A percentile compares a stretch with the other conserved stretches of the same genome.
Conservation (phyloP, 202 grass and related monocot genomes). For the Saccharum hybrid region DNA sequence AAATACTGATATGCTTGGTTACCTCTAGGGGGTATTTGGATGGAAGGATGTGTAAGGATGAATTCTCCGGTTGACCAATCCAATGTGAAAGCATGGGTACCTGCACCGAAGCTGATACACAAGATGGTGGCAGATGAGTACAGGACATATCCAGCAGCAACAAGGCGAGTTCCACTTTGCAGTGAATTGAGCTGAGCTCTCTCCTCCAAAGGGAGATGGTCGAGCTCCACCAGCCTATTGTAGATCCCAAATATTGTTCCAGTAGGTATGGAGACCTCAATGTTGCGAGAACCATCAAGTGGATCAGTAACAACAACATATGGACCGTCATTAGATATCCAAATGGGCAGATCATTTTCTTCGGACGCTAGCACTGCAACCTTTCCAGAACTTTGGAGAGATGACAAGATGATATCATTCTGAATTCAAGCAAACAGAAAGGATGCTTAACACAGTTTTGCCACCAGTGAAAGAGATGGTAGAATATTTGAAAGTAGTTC, state of each 20-base stretch:
- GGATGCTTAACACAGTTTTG: neutral
- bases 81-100: slow-evolving; percentile 83
- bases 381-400: slow-evolving; percentile 76
- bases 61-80: slow-evolving; percentile 82
- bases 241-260: slow-evolving; percentile 96
- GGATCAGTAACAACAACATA: slow-evolving; percentile 86
- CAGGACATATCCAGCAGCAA: slow-evolving; percentile 85
- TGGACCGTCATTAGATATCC: slow-evolving; percentile 57
- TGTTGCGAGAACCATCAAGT: slow-evolving; percentile 94
- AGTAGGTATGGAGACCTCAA: slow-evolving; percentile 80
- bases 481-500: neutral
- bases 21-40: slow-evolving; percentile 85
- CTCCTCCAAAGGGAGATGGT: slow-evolving; percentile 79
- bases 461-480: neutral
- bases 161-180: slow-evolving; percentile 62
- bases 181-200: slow-evolving; percentile 82
- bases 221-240: slow-evolving; percentile 68
- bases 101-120: slow-evolving; percentile 70
- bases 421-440: slow-evolving; percentile 41
- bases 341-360: slow-evolving; percentile 80
- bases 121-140: slow-evolving; percentile 93
- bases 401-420: slow-evolving; percentile 92
- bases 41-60: slow-evolving; percentile 85
- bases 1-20: slow-evolving; percentile 20
- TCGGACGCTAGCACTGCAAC: slow-evolving; percentile 84